Conservation (phyloP, 1,284 basidiomycete species). For the Ustilago trichophora region DNA sequence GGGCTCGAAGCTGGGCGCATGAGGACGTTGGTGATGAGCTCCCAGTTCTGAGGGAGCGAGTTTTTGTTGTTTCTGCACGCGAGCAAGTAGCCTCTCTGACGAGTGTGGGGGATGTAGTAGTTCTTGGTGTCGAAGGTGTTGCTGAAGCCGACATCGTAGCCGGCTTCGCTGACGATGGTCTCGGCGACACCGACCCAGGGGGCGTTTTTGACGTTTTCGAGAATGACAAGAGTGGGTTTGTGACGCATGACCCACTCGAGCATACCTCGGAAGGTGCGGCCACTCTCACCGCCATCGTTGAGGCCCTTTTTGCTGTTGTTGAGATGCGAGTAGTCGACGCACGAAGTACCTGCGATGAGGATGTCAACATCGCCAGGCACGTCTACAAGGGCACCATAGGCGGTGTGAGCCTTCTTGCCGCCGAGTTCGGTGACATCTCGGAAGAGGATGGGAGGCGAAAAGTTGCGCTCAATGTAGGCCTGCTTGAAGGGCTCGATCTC, state of each 20-base stretch:
- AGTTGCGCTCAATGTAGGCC: constrained; percentile 96
- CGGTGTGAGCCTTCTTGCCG: constrained; percentile 73
- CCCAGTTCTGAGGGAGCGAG: constrained; percentile 73
- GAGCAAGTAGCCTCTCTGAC: constrained; percentile 54
- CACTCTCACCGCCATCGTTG: constrained; percentile 61
- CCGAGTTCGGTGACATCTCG: constrained; percentile 91
- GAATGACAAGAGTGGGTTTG: constrained; percentile 85
- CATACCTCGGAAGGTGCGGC: constrained; percentile 72
- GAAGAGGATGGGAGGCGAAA: constrained; percentile 85
- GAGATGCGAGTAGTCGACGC: constrained; percentile 93
- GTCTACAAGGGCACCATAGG: constrained; percentile 83
- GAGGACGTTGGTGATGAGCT: constrained; percentile 74
- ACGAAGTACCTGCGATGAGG: constrained; percentile 90
- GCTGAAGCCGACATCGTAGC: constrained; percentile 77
- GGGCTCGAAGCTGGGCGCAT: constrained; percentile 86
- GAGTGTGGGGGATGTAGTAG: constrained; percentile 92
- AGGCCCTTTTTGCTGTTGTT: constrained; percentile 87
- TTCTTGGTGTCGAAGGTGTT: constrained; percentile 83
- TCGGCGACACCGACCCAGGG: constrained; percentile 83
- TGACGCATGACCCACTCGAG: constrained; percentile 88
- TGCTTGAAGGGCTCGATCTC: constrained; percentile 99
- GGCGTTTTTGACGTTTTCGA: constrained; percentile 92
- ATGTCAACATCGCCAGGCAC: constrained; percentile 89
- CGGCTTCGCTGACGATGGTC: constrained; percentile 76
- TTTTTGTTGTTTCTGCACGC: constrained; percentile 50